A percentile compares a stretch with the other conserved stretches of the same genome.
Evolutionary conservation across 257 asterid genomes (phyloP).

Genomic region (Cruciata laevipes): DNA sequence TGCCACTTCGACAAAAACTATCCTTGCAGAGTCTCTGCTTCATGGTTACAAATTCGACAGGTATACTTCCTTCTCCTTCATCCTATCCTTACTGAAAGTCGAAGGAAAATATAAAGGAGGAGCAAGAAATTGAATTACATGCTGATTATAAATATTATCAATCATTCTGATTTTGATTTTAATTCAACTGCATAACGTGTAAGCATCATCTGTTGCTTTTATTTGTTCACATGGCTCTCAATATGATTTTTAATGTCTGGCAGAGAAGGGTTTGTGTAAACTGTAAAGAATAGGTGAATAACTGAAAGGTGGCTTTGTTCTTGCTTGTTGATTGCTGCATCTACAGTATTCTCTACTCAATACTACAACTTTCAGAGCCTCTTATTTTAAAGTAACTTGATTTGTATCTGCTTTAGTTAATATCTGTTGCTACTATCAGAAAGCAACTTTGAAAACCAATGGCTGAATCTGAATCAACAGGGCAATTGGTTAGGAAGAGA

Average conservation of each 20-base stretch:
- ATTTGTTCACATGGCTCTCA: background rate
- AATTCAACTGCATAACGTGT: background rate
- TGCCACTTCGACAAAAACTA: slow-evolving; percentile 48
- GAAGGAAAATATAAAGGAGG: background rate
- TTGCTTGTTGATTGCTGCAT: background rate
- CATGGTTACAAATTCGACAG: slow-evolving; percentile 51
- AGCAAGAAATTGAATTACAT: background rate
- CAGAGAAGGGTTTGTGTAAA: background rate
- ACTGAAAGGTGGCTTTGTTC: background rate
- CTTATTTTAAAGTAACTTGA: background rate
- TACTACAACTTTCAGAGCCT: background rate
- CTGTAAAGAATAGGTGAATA: too few species aligned
- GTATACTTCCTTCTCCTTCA: slow-evolving; percentile 13
- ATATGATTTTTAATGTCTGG: background rate
- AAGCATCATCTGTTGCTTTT: background rate
- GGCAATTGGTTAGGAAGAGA: background rate
- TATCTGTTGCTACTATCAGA: background rate
- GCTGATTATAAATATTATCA: background rate
- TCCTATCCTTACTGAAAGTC: background rate
- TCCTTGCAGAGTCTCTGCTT: slow-evolving; percentile 42
- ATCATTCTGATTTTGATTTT: background rate
- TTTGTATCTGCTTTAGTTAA: background rate
- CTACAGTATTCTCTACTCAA: background rate
- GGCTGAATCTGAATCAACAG: background rate
- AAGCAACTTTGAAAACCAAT: background rate